phyloP scores from a whole-genome alignment of 345 rosid species.

The Cardamine occulta region DNA sequence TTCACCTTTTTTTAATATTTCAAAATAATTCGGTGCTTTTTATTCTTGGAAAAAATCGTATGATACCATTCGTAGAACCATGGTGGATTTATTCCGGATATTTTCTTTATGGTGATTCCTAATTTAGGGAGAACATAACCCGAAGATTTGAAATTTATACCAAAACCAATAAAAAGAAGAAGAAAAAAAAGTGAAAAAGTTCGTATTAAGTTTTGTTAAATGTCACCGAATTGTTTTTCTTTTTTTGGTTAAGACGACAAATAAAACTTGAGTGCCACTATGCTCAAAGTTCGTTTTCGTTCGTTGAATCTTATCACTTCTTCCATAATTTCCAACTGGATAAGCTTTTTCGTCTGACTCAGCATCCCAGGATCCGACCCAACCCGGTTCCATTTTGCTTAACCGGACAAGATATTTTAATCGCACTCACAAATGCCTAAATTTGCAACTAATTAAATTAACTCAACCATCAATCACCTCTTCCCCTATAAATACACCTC shows the following conservation, averaged over 20 bases:
- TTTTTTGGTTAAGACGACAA: neutral
- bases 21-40: too few relatives aligned
- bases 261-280: neutral
- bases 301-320: constrained; percentile 19
- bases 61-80: too few relatives aligned
- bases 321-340: constrained; percentile 12
- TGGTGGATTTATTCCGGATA: too few relatives aligned
- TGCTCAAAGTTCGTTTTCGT: constrained; percentile 2
- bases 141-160: neutral
- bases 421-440: neutral
- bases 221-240: too few relatives aligned
- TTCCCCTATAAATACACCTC: constrained; percentile 29
- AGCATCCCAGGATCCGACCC: neutral
- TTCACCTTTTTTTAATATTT: too few relatives aligned
- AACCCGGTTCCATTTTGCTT: neutral
- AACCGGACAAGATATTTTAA: neutral
- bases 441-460: neutral
- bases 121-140: neutral
- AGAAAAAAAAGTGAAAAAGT: too few relatives aligned
- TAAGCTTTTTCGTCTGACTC: constrained; percentile 36
- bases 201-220: neutral
- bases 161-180: neutral
- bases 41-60: too few relatives aligned
- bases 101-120: neutral
- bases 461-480: neutral